Conservation (phyloP, 2,329 filamentous ascomycete genomes). For the Colletotrichum sp. region DNA sequence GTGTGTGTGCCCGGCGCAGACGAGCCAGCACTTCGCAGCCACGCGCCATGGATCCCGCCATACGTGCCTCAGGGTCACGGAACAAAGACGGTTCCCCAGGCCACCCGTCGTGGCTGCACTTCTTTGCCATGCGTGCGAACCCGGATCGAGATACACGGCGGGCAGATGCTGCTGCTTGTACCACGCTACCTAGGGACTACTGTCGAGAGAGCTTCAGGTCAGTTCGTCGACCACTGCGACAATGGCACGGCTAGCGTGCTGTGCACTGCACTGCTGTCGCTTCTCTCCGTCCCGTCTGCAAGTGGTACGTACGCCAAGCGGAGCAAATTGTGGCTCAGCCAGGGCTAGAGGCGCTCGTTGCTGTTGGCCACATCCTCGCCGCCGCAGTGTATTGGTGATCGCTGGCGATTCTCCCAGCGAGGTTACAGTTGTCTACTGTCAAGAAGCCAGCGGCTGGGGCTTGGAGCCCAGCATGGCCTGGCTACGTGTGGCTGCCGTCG, state of each 20-base stretch:
- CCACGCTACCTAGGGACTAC: neutral
- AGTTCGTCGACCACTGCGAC: neutral
- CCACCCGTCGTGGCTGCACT: constrained; percentile 2
- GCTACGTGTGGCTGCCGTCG: constrained; percentile 12
- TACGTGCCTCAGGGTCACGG: neutral
- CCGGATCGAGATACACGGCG: constrained; percentile 8
- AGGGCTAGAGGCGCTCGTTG: neutral
- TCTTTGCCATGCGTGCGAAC: constrained; percentile 4
- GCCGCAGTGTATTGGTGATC: neutral
- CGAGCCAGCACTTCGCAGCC: neutral
- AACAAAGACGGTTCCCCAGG: constrained; percentile 12
- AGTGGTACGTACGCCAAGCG: constrained; percentile 11
- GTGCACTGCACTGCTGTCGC: neutral
- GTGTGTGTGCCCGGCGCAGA: constrained; percentile 1
- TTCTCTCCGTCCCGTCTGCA: neutral
- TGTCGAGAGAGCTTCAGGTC: neutral
- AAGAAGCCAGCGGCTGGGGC: neutral
- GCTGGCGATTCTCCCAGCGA: neutral
- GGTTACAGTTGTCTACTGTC: neutral
- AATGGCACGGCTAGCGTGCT: neutral
- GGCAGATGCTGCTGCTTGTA: neutral
- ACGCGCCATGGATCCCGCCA: constrained; percentile 1
- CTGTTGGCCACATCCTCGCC: neutral
- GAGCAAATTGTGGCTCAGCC: constrained; percentile 9
- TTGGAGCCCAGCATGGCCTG: neutral